Conservation (phyloP, 768 basidiomycete genomes). For the Floccularia luteovirens region DNA sequence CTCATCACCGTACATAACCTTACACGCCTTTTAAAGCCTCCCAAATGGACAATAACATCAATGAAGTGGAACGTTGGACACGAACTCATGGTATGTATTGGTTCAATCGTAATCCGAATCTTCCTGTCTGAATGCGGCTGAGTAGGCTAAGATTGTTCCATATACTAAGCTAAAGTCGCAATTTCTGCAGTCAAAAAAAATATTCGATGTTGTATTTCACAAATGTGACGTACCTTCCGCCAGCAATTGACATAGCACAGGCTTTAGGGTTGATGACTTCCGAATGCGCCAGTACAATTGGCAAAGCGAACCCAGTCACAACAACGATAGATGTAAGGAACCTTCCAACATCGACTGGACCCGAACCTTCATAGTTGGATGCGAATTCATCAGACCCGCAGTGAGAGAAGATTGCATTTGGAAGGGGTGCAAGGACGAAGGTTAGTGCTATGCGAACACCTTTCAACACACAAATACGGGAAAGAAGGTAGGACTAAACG, state of each 20-base stretch:
- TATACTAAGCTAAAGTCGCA: slow-evolving; percentile 59
- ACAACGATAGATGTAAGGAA: slow-evolving; percentile 91
- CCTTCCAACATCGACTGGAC: slow-evolving; percentile 83
- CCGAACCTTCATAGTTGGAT: slow-evolving; percentile 60
- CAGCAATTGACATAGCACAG: slow-evolving; percentile 90
- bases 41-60: too few relatives aligned
- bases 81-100: slow-evolving; percentile 2
- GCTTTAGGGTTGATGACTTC: slow-evolving; percentile 79
- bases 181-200: slow-evolving; percentile 5
- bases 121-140: slow-evolving; percentile 75
- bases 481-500: slow-evolving; percentile 18
- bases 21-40: too few relatives aligned
- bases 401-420: slow-evolving; percentile 91
- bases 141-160: slow-evolving; percentile 84
- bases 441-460: slow-evolving; percentile 65
- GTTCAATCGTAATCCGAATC: slow-evolving; percentile 72
- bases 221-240: slow-evolving; percentile 69
- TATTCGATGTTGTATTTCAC: neutral
- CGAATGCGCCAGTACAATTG: slow-evolving; percentile 88
- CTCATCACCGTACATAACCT: too few relatives aligned
- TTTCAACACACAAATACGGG: slow-evolving; percentile 2
- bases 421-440: slow-evolving; percentile 92
- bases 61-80: too few relatives aligned
- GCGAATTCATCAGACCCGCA: slow-evolving; percentile 89
- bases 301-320: slow-evolving; percentile 89